Percentiles rank a stretch among this genome's conserved stretches.
phyloP scores from a whole-genome alignment of 2,329 filamentous ascomycete genomes.

The Ophiocordyceps camponoti-saundersi region DNA sequence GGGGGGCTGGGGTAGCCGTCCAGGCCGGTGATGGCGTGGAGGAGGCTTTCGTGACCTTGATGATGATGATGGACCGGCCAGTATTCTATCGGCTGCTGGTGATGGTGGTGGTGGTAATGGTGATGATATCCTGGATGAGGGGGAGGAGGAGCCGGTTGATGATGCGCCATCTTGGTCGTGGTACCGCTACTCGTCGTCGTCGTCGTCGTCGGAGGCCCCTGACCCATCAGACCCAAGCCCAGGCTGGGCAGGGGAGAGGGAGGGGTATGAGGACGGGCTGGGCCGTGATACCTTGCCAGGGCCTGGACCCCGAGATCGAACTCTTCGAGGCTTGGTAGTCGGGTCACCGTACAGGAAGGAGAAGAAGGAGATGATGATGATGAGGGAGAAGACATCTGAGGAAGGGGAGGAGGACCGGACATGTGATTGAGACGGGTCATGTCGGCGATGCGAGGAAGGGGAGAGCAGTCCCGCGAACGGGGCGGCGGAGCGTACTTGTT shows the following conservation, averaged over 20 bases:
- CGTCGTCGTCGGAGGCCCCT: constrained; percentile 5
- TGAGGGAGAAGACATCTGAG: neutral
- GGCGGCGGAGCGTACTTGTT: no score
- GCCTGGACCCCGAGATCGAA: constrained; percentile 21
- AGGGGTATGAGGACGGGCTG: constrained; percentile 9
- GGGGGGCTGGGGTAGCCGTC: constrained; percentile 18
- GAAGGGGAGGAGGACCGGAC: no score
- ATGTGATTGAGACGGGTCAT: no score
- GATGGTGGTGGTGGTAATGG: neutral
- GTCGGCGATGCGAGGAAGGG: neutral
- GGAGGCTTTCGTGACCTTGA: constrained; percentile 7
- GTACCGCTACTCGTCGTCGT: neutral
- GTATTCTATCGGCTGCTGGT: neutral
- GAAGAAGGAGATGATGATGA: neutral
- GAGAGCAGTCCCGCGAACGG: neutral
- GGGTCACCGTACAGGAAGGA: constrained; percentile 8
- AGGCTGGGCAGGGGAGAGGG: constrained; percentile 12
- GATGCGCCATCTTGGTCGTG: neutral
- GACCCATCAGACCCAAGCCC: constrained; percentile 7
- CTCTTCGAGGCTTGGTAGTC: constrained; percentile 18
- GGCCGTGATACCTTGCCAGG: constrained; percentile 14
- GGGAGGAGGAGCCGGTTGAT: constrained; percentile 8
- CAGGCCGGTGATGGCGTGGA: constrained; percentile 6
- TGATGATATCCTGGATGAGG: neutral
- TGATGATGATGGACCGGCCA: neutral